A percentile compares a stretch with the other conserved stretches of the same genome.
Conservation (phyloP, 148 eudicot species). For the Dysphania ambrosioides region DNA sequence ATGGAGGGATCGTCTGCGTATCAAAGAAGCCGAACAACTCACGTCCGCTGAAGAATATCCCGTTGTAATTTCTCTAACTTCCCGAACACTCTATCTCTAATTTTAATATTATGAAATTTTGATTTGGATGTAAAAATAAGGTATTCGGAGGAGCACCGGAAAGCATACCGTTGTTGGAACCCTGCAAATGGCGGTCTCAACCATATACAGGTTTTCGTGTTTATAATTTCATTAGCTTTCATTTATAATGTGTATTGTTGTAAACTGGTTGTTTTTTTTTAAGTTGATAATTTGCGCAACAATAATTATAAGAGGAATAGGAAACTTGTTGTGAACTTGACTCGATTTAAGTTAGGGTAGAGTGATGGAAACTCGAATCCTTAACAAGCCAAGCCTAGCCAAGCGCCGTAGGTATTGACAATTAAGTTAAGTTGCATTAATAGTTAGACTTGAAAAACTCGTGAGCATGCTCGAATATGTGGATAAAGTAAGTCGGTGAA, state of each 20-base stretch:
- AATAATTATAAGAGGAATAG: neutral
- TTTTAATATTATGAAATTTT: neutral
- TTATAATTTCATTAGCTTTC: neutral
- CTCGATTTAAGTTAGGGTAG: neutral
- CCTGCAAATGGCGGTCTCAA: conserved; percentile 70
- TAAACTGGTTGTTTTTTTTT: neutral
- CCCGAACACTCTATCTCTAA: neutral
- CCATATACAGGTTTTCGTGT: conserved; percentile 57
- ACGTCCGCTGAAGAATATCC: conserved; percentile 61
- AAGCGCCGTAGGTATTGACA: neutral
- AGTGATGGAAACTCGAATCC: neutral
- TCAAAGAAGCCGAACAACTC: conserved; percentile 33
- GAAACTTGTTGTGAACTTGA: too few species aligned
- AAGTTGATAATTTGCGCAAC: neutral
- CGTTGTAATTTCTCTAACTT: conserved; percentile 34
- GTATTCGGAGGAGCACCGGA: conserved; percentile 72
- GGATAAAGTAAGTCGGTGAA: neutral
- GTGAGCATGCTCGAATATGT: neutral
- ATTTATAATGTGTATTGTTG: neutral
- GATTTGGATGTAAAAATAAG: conserved; percentile 24
- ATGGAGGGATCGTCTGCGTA: conserved; percentile 37
- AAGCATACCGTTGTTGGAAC: conserved; percentile 63
- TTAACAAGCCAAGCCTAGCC: neutral
- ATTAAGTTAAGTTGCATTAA: neutral
- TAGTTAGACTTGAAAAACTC: neutral